phyloP scores from a whole-genome alignment of 2,329 filamentous ascomycete species.

The Microdochium trichocladiopsis region DNA sequence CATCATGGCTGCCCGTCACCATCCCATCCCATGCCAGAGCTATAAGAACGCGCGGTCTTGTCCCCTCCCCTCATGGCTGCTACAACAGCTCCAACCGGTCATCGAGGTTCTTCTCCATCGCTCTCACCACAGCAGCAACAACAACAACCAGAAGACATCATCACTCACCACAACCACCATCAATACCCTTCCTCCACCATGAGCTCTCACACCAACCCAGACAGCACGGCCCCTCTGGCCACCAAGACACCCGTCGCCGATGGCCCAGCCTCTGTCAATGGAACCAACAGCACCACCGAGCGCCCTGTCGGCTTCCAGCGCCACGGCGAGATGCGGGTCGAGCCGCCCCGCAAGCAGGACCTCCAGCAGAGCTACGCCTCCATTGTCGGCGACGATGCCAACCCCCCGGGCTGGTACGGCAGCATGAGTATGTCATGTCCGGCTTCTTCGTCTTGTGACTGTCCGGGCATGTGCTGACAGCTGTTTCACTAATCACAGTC shows the following conservation, averaged over 20 bases:
- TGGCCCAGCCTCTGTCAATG: not conserved
- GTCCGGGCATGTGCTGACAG: conserved; percentile 1
- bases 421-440: conserved; percentile 62
- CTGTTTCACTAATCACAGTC: conserved; percentile 34
- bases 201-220: not conserved
- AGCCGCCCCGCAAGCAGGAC: conserved; percentile 76
- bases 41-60: too few species aligned
- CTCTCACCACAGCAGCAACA: too few species aligned
- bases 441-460: not conserved
- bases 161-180: not conserved
- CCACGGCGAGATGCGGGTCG: conserved; percentile 58
- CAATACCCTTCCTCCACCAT: not conserved
- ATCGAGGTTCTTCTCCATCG: too few species aligned
- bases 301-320: conserved; percentile 34
- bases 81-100: too few species aligned
- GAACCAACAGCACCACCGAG: not conserved
- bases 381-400: conserved; percentile 56
- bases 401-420: conserved; percentile 82
- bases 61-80: too few species aligned
- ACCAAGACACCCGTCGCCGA: not conserved
- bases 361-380: conserved; percentile 76
- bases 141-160: too few species aligned
- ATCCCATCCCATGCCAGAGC: too few species aligned
- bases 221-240: not conserved
- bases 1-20: too few species aligned